phyloP scores from a whole-genome alignment of 331 rosid genomes.

The Acacia concinna region DNA sequence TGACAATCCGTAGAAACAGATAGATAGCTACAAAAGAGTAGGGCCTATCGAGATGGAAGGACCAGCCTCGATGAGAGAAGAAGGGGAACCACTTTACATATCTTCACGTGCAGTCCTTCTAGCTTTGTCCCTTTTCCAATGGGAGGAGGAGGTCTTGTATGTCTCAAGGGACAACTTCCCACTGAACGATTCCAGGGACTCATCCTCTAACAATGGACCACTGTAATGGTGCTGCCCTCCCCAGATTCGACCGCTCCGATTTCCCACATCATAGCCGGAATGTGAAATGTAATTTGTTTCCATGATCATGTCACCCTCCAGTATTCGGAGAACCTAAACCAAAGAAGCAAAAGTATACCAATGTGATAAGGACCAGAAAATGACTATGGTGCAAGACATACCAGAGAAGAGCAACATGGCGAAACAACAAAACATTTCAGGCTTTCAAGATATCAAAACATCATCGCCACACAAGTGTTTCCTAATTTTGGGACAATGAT shows the following conservation, averaged over 20 bases:
- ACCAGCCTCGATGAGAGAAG: slow-evolving; percentile 27
- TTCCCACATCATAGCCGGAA: slow-evolving; percentile 76
- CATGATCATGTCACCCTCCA: slow-evolving; percentile 91
- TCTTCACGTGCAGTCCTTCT: slow-evolving; percentile 56
- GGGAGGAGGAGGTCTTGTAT: slow-evolving; percentile 43
- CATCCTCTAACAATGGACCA: slow-evolving; percentile 58
- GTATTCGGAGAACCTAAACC: slow-evolving; percentile 78
- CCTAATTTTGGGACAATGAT: neutral
- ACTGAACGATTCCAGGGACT: slow-evolving; percentile 57
- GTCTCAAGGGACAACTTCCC: slow-evolving; percentile 69
- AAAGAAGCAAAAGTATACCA: slow-evolving; percentile 14
- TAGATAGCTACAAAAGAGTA: slow-evolving; percentile 31
- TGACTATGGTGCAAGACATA: neutral
- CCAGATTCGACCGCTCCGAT: slow-evolving; percentile 75
- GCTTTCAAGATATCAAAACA: neutral
- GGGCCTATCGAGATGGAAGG: slow-evolving; percentile 6
- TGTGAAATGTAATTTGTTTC: slow-evolving; percentile 68
- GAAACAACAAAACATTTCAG: neutral
- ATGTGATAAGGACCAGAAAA: neutral
- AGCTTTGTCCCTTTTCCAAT: slow-evolving; percentile 62
- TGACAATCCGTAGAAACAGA: slow-evolving; percentile 17
- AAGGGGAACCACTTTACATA: slow-evolving; percentile 30
- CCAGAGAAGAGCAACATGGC: neutral
- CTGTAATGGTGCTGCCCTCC: slow-evolving; percentile 53
- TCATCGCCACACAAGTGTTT: neutral